These are phyloP conservation scores for Penicillium digitatum DNA, from an alignment of 2,329 filamentous ascomycete species.

Conservation along the genomic window DNA sequence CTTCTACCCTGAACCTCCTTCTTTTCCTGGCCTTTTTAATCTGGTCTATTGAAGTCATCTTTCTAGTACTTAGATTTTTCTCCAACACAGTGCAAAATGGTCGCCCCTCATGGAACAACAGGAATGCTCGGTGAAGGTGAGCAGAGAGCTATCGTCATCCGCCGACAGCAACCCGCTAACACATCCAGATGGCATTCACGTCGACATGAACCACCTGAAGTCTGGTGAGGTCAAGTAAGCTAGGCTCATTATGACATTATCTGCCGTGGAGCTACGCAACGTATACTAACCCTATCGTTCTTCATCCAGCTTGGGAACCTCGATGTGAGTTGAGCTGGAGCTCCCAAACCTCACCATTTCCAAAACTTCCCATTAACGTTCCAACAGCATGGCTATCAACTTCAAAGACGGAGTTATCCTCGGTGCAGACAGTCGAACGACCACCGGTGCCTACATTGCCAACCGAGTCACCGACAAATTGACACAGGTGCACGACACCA, in stretches of 20 bases:
- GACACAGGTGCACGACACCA: slow-evolving; percentile 96
- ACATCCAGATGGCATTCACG: slow-evolving; percentile 86
- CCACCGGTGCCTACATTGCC: slow-evolving; percentile 95
- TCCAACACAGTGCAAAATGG: slow-evolving; percentile 31
- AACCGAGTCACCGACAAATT: slow-evolving; percentile 99
- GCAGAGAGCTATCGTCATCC: slow-evolving; percentile 23
- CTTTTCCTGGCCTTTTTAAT: slow-evolving; percentile 6
- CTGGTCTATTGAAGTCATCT: slow-evolving; percentile 3
- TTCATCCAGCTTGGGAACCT: slow-evolving; percentile 76
- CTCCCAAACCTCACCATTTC: slow-evolving; percentile 11
- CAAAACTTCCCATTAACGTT: slow-evolving; percentile 27
- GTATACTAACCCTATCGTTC: slow-evolving; percentile 30
- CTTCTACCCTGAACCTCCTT: slow-evolving; percentile 6
- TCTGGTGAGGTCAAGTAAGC: slow-evolving; percentile 97
- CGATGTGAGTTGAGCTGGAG: slow-evolving; percentile 64
- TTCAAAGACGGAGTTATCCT: slow-evolving; percentile 98
- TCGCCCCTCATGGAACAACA: slow-evolving; percentile 38
- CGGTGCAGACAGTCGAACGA: slow-evolving; percentile 93
- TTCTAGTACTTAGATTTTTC: not conserved
- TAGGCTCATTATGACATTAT: not conserved
- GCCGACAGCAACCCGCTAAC: slow-evolving; percentile 18
- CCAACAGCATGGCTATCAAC: slow-evolving; percentile 87
- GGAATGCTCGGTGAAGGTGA: slow-evolving; percentile 47
- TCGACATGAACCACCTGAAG: slow-evolving; percentile 98
- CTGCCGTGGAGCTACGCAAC: slow-evolving; percentile 2